Evolutionary conservation across 2,329 filamentous ascomycete species (phyloP), one percentile per base, ranked within the genome.

Genomic region (Arthrinium puccinioides): DNA sequence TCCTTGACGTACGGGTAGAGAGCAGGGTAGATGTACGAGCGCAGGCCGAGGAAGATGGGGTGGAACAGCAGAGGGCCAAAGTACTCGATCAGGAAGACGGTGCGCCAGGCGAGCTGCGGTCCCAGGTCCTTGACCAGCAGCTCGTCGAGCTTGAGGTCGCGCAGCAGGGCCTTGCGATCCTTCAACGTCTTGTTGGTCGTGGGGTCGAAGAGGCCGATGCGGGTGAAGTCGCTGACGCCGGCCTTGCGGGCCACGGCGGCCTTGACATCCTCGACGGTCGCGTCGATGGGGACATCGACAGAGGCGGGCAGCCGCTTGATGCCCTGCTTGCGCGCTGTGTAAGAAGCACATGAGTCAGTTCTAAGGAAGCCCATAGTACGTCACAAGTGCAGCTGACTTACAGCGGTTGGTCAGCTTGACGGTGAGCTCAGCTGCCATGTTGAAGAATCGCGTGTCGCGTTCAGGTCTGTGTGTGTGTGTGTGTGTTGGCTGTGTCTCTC

Each of bases 41-140:
- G 84, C 38, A 85, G 68, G 49, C 74, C 80, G 60, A 88, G 67
- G 58, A 82, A 70, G 51, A 86, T 69, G 30, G 78, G 76, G 67
- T 96, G 89, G 66, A 97, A 84, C 53, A 96, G 64, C 53, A 97
- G 75, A 6, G 92, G 92, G 4, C 92, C 92, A 47, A 92, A 66
- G 63, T 98, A 98, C 66, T 98, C 92, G 67, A 96, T 81, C 45
- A 96, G 67, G 70, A 90, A 98, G 60, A 97, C 90, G 43, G 87
- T 92, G 46, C 80, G 82, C 92, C 92, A 98, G 44, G 79, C 79
- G 39, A 96, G 83, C 62, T 98, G 92, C 33, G 82, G 77, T 13
- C 92, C 88, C 21, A 98, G 72, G 59, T 98, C 90, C 68, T 98
- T 97, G 46, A 97, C 85, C 49, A 92, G 79, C 33, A 98, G 61